These are phyloP conservation scores for Zygnema circumcarinatum DNA, from an alignment of 139 green algal species.

Conservation along the genomic window DNA sequence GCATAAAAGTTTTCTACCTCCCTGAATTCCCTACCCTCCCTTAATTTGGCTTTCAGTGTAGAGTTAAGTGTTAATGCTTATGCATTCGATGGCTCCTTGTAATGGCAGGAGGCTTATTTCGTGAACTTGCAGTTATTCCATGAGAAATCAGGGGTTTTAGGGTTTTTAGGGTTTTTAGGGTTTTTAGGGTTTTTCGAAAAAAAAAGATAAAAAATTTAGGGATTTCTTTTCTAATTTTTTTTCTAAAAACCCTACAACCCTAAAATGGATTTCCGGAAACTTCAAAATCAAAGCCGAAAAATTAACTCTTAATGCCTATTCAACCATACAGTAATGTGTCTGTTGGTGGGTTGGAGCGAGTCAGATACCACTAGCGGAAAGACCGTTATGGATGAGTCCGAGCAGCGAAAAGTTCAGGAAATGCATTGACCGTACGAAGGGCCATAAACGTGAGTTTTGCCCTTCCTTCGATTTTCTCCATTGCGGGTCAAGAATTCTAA, in stretches of 20 bases:
- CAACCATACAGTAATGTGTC: background rate
- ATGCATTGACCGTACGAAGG: background rate
- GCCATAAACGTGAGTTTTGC: background rate
- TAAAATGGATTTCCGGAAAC: no score
- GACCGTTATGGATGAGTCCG: background rate
- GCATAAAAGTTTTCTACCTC: no score
- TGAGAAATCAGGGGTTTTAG: background rate
- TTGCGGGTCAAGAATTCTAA: no score
- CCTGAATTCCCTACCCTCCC: background rate
- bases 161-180: background rate
- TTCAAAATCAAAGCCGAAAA: no score
- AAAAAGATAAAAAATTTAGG: background rate
- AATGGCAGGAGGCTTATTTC: no score
- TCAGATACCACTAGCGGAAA: background rate
- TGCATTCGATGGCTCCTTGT: no score
- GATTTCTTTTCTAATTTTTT: slow-evolving; percentile 6
- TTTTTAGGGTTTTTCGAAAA: background rate
- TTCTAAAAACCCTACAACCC: no score
- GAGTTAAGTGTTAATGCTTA: background rate
- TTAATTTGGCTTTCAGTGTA: background rate
- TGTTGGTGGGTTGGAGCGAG: no score
- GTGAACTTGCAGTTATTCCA: no score
- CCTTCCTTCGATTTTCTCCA: background rate
- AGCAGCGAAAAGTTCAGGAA: background rate
- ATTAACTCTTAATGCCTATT: no score